Percentiles rank a stretch among this genome's conserved stretches.
phyloP scores from a whole-genome alignment of 345 rosid genomes.

The Draba incana region DNA sequence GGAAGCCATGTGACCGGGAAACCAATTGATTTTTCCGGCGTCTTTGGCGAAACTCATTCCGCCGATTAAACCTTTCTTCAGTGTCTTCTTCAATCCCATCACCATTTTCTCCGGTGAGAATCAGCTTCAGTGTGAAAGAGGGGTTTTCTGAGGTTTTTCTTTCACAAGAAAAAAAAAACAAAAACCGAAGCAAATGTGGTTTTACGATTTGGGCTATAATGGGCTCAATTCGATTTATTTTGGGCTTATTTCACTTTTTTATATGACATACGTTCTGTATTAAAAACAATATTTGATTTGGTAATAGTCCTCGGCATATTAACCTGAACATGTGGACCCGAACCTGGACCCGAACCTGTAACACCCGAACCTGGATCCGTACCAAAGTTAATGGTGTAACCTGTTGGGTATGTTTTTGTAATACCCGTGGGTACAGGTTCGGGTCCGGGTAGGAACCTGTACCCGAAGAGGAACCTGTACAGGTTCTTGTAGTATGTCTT shows the following conservation, averaged over 20 bases:
- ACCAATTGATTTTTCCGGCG: slow-evolving; percentile 94
- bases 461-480: too few relatives aligned
- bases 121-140: background rate
- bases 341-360: too few relatives aligned
- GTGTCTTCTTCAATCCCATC: slow-evolving; percentile 46
- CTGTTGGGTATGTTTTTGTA: too few relatives aligned
- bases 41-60: slow-evolving; percentile 79
- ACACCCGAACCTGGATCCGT: too few relatives aligned
- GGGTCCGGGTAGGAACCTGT: too few relatives aligned
- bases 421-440: too few relatives aligned
- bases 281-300: too few relatives aligned
- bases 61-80: slow-evolving; percentile 61
- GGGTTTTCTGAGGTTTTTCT: slow-evolving; percentile 35
- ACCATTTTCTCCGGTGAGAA: slow-evolving; percentile 40
- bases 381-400: too few relatives aligned
- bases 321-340: too few relatives aligned
- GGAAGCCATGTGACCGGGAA: slow-evolving; percentile 98
- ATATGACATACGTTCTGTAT: too few relatives aligned
- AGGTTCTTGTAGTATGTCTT: too few relatives aligned
- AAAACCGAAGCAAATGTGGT: background rate
- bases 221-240: background rate
- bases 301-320: too few relatives aligned
- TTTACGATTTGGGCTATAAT: background rate
- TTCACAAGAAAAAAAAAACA: background rate
- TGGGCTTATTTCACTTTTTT: background rate